These are phyloP conservation scores for Pedinophyceae sp. DNA, from an alignment of 139 green algal genomes.

Conservation along the genomic window DNA sequence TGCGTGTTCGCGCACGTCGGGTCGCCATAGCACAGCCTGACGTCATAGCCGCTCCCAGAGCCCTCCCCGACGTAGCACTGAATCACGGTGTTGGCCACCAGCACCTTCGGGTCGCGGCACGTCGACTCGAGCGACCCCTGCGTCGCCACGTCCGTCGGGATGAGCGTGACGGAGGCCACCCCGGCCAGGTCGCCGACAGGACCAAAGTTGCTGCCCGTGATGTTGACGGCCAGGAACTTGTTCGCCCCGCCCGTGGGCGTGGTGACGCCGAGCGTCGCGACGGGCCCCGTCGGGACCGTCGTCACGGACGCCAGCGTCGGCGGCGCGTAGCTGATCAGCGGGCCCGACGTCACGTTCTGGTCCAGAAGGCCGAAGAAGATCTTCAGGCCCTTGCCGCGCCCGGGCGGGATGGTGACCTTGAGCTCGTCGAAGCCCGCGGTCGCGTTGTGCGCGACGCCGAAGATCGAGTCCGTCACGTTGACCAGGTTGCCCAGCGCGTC, in stretches of 20 bases:
- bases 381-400: too few relatives aligned
- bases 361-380: too few relatives aligned
- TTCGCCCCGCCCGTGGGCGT: neutral
- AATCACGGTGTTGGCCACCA: constrained; percentile 3
- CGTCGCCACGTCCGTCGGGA: neutral
- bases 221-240: constrained; percentile 5
- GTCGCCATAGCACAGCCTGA: neutral
- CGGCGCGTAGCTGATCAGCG: constrained; percentile 2
- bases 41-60: constrained; percentile 1
- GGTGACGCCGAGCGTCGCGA: neutral
- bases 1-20: too few relatives aligned
- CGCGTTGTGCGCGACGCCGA: too few relatives aligned
- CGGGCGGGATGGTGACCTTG: too few relatives aligned
- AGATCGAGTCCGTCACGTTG: too few relatives aligned
- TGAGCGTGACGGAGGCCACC: neutral
- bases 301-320: constrained; percentile 1
- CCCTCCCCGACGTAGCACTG: constrained; percentile 6
- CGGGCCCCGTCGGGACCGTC: neutral
- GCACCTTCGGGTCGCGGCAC: constrained; percentile 5
- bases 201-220: constrained; percentile 13
- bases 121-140: too few relatives aligned
- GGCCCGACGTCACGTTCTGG: too few relatives aligned
- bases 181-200: too few relatives aligned
- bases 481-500: too few relatives aligned
- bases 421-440: too few relatives aligned